These are phyloP conservation scores for Talaromyces funiculosus DNA, from an alignment of 2,329 filamentous ascomycete genomes.

Conservation along the genomic window DNA sequence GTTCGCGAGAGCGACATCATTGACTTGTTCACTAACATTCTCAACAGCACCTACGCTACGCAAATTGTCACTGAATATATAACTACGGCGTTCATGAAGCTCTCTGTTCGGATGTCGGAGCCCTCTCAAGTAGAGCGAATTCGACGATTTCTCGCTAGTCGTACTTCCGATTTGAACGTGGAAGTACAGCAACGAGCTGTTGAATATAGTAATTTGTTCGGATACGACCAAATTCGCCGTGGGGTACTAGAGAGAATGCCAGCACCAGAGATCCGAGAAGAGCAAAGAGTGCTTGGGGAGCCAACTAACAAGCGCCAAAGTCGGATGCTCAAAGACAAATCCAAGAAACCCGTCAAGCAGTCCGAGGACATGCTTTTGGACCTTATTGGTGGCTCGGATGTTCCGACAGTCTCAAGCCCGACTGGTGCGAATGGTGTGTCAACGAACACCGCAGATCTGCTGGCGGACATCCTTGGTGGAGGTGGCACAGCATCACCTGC, in stretches of 20 bases:
- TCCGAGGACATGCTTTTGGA: conserved; percentile 88
- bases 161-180: conserved; percentile 84
- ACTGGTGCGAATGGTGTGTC: conserved; percentile 49
- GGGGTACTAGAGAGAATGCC: conserved; percentile 98
- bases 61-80: conserved; percentile 95
- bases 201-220: conserved; percentile 93
- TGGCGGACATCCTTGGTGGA: conserved; percentile 83
- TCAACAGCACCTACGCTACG: conserved; percentile 90
- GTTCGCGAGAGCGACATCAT: conserved; percentile 86
- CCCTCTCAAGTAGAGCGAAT: conserved; percentile 80
- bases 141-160: conserved; percentile 66
- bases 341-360: conserved; percentile 70
- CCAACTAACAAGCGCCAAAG: conserved; percentile 62
- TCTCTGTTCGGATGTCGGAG: conserved; percentile 82
- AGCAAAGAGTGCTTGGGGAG: conserved; percentile 83
- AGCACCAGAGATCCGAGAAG: conserved; percentile 90
- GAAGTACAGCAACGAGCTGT: conserved; percentile 95
- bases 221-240: conserved; percentile 75
- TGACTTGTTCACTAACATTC: conserved; percentile 84
- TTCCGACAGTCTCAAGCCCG: conserved; percentile 50
- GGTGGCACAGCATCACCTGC: conserved; percentile 46
- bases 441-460: conserved; percentile 74
- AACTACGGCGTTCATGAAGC: conserved; percentile 87
- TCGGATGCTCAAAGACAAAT: conserved; percentile 63
- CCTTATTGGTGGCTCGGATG: conserved; percentile 76